A percentile compares a stretch with the other conserved stretches of the same genome.
These are phyloP conservation scores for Phialophora macrospora DNA, from an alignment of 2,329 filamentous ascomycete genomes.

Conservation along the genomic window DNA sequence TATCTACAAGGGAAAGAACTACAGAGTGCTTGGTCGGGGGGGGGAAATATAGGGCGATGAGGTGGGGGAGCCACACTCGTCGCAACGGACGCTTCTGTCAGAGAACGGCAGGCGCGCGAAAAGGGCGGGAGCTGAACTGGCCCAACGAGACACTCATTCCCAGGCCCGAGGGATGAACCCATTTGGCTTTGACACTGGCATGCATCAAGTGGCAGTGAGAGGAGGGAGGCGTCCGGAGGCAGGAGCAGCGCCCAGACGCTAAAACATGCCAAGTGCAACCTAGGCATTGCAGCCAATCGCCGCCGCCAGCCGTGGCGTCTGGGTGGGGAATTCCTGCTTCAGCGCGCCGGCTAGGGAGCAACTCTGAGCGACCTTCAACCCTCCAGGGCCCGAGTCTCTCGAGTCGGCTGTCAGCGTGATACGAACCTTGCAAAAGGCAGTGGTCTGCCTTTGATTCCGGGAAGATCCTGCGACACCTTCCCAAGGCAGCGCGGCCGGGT, in stretches of 20 bases:
- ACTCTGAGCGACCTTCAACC: conserved; percentile 7
- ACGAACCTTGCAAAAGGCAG: conserved; percentile 18
- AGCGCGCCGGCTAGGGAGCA: conserved; percentile 11
- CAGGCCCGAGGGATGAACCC: not conserved
- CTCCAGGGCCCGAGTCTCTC: conserved; percentile 1
- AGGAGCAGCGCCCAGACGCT: conserved; percentile 1
- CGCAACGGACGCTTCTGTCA: not conserved
- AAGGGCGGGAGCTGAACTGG: conserved; percentile 7
- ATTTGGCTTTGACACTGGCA: conserved; percentile 4
- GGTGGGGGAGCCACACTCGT: not conserved
- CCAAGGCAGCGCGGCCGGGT: conserved; percentile 3
- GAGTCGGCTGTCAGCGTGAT: conserved; percentile 22
- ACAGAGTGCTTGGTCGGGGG: not conserved
- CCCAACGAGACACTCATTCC: conserved; percentile 1
- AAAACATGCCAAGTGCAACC: conserved; percentile 5
- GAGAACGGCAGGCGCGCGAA: not conserved
- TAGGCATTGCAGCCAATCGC: conserved; percentile 1
- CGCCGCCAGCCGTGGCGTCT: not conserved
- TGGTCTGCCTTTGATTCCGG: conserved; percentile 2
- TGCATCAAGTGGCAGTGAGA: not conserved
- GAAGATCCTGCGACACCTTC: conserved; percentile 10
- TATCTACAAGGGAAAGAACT: conserved; percentile 9
- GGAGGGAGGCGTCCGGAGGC: not conserved
- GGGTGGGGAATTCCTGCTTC: conserved; percentile 12
- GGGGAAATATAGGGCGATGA: not conserved